Evolutionary conservation across 176 grass and related monocot species (phyloP), one percentile per base, ranked within the genome.

Genomic region (Musa beccarii): DNA sequence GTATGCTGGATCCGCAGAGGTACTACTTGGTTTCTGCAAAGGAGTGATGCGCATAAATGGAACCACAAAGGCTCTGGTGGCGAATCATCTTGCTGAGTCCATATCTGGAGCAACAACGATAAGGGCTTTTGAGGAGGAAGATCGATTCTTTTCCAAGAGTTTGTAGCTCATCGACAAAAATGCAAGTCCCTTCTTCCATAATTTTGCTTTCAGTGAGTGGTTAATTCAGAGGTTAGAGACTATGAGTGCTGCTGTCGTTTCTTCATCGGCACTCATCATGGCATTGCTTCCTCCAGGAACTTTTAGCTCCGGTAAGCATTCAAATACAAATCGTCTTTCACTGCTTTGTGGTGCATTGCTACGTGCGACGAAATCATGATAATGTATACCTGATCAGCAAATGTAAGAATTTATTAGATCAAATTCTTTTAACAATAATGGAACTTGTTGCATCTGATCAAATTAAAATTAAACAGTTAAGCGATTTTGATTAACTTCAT

Each of bases 21-120:
- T 98, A 93, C 73, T 98, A 93, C 76, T 83, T 98, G 70, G 80
- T 86, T 56, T 87, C 95, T 12, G 86, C 95, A 50, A 98, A 89
- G 80, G 88, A 98, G 87, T 87, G 74, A 98, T 98, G 95, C 65
- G 94, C 29, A 87, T 98, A 67, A 93, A 98, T 87, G 95, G 95
- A 66, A 98, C 90, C 66, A 91, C 95, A 56, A 93, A 91, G 83
- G 93, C 95, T 82, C 75, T 84, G 67, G 64, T 98, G 29, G 90
- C 82, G 65, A 98, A 98, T 77, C 95, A 98, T 83, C 79, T 98
- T 9, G 85, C 86, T 15, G 90, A 98, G 81, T 98, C 95, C 3
- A 82, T 98, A 85, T 70, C 86, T 52, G 95, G 90, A 68, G 77
- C 86, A 80, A 84, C 87, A 66, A 98, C 84, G 73, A 93, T 98